Percentiles rank a stretch among this genome's conserved stretches.
Conservation (phyloP, 2,329 filamentous ascomycete genomes). For the Neocucurbitaria cava region DNA sequence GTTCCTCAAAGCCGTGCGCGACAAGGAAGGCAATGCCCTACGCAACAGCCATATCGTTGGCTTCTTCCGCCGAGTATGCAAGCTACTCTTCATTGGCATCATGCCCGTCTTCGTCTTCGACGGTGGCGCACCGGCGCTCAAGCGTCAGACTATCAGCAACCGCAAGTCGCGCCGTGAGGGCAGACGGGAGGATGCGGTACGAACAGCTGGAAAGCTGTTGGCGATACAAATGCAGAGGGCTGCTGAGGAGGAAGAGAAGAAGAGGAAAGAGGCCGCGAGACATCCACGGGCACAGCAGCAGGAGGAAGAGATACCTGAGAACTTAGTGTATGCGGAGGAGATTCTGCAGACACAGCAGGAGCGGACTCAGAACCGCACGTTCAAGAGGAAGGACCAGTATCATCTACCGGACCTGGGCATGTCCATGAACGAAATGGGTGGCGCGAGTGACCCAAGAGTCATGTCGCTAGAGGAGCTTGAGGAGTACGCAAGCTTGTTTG, state of each 20-base stretch:
- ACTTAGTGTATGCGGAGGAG: slow-evolving; percentile 92
- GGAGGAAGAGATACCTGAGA: slow-evolving; percentile 73
- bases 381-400: slow-evolving; percentile 92
- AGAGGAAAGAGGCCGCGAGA: slow-evolving; percentile 59
- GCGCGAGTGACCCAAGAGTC: slow-evolving; percentile 88
- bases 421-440: slow-evolving; percentile 83
- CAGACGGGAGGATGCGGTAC: slow-evolving; percentile 86
- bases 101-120: slow-evolving; percentile 98
- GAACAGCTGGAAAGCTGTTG: slow-evolving; percentile 88
- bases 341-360: slow-evolving; percentile 80
- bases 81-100: slow-evolving; percentile 95
- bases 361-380: slow-evolving; percentile 74
- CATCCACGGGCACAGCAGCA: slow-evolving; percentile 56
- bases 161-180: slow-evolving; percentile 85
- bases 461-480: slow-evolving; percentile 96
- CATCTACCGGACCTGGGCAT: slow-evolving; percentile 86
- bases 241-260: slow-evolving; percentile 83
- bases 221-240: slow-evolving; percentile 92
- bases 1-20: slow-evolving; percentile 96
- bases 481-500: slow-evolving; percentile 90
- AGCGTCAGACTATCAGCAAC: slow-evolving; percentile 85
- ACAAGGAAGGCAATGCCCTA: slow-evolving; percentile 96
- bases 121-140: slow-evolving; percentile 88
- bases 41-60: slow-evolving; percentile 96
- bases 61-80: slow-evolving; percentile 98